Conservation (phyloP, 2,329 filamentous ascomycete genomes). For the Corynespora cassiicola region DNA sequence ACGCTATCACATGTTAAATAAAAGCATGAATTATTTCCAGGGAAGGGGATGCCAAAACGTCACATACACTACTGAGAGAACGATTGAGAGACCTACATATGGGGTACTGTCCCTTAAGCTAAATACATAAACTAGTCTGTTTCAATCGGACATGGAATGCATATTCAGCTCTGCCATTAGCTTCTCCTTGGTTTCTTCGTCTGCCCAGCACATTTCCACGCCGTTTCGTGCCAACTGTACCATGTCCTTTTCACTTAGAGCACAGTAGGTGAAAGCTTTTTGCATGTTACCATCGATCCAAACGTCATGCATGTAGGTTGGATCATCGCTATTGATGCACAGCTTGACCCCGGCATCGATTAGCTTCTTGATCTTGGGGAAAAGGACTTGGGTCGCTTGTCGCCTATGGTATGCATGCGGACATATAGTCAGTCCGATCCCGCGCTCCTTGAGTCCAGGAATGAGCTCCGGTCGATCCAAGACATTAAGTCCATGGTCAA, state of each 20-base stretch:
- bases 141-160: too few relatives aligned
- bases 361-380: constrained; percentile 50
- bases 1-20: too few relatives aligned
- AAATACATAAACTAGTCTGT: too few relatives aligned
- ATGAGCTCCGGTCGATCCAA: constrained; percentile 44
- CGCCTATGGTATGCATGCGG: constrained; percentile 51
- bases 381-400: constrained; percentile 51
- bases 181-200: constrained; percentile 42
- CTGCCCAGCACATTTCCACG: constrained; percentile 57
- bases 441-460: constrained; percentile 32
- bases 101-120: too few relatives aligned
- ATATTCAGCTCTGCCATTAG: constrained; percentile 13
- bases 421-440: constrained; percentile 50
- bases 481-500: constrained; percentile 52
- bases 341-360: constrained; percentile 49
- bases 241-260: constrained; percentile 52
- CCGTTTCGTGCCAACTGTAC: constrained; percentile 50
- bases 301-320: constrained; percentile 58
- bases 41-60: too few relatives aligned
- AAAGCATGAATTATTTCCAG: too few relatives aligned
- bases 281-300: constrained; percentile 58
- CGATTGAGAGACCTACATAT: too few relatives aligned
- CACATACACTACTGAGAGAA: too few relatives aligned
- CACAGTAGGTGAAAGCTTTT: constrained; percentile 51
- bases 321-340: constrained; percentile 58